Evolutionary conservation across 345 rosid species (phyloP).

Genomic region (Populus deltoides): DNA sequence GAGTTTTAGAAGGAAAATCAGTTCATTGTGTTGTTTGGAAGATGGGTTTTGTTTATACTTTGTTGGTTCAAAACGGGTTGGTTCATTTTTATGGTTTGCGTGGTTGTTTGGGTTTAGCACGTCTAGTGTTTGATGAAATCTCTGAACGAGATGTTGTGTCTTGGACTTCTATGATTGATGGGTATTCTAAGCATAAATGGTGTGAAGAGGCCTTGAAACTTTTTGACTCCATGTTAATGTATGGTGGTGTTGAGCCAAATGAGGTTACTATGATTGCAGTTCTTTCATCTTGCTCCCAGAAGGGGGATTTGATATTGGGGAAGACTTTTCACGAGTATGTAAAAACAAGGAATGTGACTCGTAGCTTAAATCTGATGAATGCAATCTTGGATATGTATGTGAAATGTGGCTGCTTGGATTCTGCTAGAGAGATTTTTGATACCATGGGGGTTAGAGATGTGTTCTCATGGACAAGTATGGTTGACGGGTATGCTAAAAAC

Average conservation of each 20-base stretch:
- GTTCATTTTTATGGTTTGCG: slow-evolving; percentile 25
- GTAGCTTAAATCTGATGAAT: slow-evolving; percentile 27
- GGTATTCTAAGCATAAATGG: slow-evolving; percentile 18
- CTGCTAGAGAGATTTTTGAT: slow-evolving; percentile 32
- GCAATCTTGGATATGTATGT: slow-evolving; percentile 40
- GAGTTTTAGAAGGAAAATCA: slow-evolving; percentile 22
- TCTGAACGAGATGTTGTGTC: slow-evolving; percentile 35
- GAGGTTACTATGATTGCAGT: slow-evolving; percentile 39
- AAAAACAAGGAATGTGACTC: slow-evolving; percentile 14
- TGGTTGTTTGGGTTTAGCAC: slow-evolving; percentile 22
- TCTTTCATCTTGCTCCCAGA: slow-evolving; percentile 37
- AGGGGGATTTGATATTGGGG: slow-evolving; percentile 31
- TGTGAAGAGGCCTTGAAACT: slow-evolving; percentile 28
- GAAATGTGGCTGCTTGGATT: slow-evolving; percentile 37
- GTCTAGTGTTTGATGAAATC: slow-evolving; percentile 37
- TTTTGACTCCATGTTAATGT: slow-evolving; percentile 33
- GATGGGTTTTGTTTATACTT: slow-evolving; percentile 29
- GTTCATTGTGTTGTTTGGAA: slow-evolving; percentile 35
- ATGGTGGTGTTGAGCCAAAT: slow-evolving; percentile 31
- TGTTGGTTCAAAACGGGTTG: slow-evolving; percentile 41
- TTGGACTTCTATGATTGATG: slow-evolving; percentile 48
- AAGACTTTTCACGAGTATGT: slow-evolving; percentile 24
- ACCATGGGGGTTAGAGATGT: slow-evolving; percentile 34
- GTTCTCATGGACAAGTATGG: slow-evolving; percentile 50
- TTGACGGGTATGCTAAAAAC: slow-evolving; percentile 40